Evolutionary conservation across 129 eudicot genomes (phyloP), one percentile per base, ranked within the genome.

Genomic region (Cynara cardunculus): DNA sequence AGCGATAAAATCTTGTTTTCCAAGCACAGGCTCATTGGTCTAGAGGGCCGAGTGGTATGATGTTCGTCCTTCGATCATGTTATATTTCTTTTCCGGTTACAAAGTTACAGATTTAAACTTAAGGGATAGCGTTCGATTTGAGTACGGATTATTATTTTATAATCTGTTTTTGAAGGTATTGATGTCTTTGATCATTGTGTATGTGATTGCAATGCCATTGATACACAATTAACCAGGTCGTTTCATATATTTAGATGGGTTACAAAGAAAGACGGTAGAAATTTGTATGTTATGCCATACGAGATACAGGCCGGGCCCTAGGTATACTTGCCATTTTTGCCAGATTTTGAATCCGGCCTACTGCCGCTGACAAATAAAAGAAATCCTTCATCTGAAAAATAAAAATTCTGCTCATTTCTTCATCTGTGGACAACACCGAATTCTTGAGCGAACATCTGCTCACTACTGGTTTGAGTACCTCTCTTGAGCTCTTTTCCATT

Each of bases 1-100:
- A 78, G 69, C 76, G 74, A 69, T 69, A 69, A 41, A 19, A 44
- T 69, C 46, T 26, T 67, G 26, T 78, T 66, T 78, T 78, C 0
- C 7, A 27, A 25, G 25, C 62, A 13, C 14, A 62, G 19, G 69
- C 56, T 22, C 61, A 76, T 24, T 35, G 64, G 18, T 68, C 14
- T 78, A 66, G 30, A 67, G 66, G 25, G 26, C 18, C 74, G 30
- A 78, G 27, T 41, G 28, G 65, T 78, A 25, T 25, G 39, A 21
- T 28, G 27, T 18, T 78, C 32, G 49, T 27, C 37, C 75, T 41
- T 78, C 66, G 64, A 65, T 35, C 37, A 24, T 16, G 13, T 46
- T 46, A 46, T 78, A 27, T 32, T 11, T 41, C 7, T 11, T 32
- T 7, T 18, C 46, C 21, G 74, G 61, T 46, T 13, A 76, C 32